Evolutionary conservation across 1,139 yeast species (phyloP), one percentile per base, ranked within the genome.

Genomic region (Suhomyces bolitotheri): DNA sequence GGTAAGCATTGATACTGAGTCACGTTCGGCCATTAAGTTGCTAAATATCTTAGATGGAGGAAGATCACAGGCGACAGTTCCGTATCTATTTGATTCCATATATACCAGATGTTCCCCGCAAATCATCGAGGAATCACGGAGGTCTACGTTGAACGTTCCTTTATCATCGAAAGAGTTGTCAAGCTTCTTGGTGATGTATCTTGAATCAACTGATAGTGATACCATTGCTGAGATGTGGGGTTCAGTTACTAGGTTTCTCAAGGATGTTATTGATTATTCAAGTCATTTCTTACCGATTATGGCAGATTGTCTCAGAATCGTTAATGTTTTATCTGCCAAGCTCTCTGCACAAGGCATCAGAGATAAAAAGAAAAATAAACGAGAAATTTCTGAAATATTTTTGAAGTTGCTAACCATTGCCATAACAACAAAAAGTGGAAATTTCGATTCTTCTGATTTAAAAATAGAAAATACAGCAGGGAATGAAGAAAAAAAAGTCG

Each of bases 1-100:
- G 42, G 71, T 86, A 15, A 64, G 62, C 17, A 56, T 64, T 29
- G 66, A 60, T 23, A 29, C 15, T 8, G 12, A 37, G 5, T 52
- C 47, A 10, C 53, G 38, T 10, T 34, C 49, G 40, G 54, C 49
- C 37, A 58, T 50, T 45, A 83, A 82, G 46, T 51, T 87, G 4
- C 60, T 85, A 17, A 89, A 85, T 56, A 81, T 86, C 7, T 64
- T 92, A 31, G 97, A 90, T 60, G 94, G 95, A 0, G 85, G 96
- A 3, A 76, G 87, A 44, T 84, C 95, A 1, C 87, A 82, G 40
- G 51, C 78, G 4, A 85, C 95, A 0, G 64, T 89, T 14, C 94
- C 95, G 0, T 72, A 75, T 45, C 59, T 88, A 7, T 62, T 86
- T 43, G 70, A 75, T 40, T 71, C 87, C 0, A 65, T 86, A 16